phyloP scores from a whole-genome alignment of 106 monocot genomes.

The Agapanthus africanus region DNA sequence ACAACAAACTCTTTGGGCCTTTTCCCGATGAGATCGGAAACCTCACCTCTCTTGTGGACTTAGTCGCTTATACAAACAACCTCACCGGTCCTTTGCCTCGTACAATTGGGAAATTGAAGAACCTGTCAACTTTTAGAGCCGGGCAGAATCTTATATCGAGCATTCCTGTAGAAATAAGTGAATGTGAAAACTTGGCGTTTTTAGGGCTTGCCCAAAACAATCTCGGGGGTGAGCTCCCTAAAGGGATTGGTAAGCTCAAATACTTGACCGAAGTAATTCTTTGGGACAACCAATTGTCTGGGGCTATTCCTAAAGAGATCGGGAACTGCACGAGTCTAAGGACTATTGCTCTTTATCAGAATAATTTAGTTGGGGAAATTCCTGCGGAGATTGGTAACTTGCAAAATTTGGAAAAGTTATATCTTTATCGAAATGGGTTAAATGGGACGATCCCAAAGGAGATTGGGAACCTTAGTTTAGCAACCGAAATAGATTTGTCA shows the following conservation, averaged over 20 bases:
- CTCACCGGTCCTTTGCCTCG: conserved; percentile 59
- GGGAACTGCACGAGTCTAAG: conserved; percentile 61
- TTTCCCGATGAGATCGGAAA: conserved; percentile 75
- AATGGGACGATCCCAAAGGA: conserved; percentile 84
- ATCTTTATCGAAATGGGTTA: conserved; percentile 82
- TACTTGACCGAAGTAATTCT: conserved; percentile 58
- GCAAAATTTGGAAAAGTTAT: conserved; percentile 41
- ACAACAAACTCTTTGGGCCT: conserved; percentile 68
- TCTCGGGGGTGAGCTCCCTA: conserved; percentile 56
- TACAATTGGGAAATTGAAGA: conserved; percentile 70
- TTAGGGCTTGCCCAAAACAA: conserved; percentile 91
- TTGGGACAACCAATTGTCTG: conserved; percentile 60
- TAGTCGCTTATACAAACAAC: conserved; percentile 78
- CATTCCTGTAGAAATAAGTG: conserved; percentile 65
- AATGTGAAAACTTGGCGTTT: conserved; percentile 40
- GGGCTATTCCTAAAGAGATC: conserved; percentile 58
- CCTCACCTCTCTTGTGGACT: conserved; percentile 42
- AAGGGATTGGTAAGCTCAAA: conserved; percentile 51
- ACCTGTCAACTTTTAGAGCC: conserved; percentile 42
- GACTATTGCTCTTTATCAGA: conserved; percentile 78
- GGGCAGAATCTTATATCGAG: conserved; percentile 71
- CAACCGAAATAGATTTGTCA: conserved; percentile 79
- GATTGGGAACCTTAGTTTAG: conserved; percentile 54
- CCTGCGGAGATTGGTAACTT: conserved; percentile 62
- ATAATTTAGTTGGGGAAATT: conserved; percentile 64